phyloP scores from a whole-genome alignment of 2,329 filamentous ascomycete genomes.

The Cladosporium sp. region DNA sequence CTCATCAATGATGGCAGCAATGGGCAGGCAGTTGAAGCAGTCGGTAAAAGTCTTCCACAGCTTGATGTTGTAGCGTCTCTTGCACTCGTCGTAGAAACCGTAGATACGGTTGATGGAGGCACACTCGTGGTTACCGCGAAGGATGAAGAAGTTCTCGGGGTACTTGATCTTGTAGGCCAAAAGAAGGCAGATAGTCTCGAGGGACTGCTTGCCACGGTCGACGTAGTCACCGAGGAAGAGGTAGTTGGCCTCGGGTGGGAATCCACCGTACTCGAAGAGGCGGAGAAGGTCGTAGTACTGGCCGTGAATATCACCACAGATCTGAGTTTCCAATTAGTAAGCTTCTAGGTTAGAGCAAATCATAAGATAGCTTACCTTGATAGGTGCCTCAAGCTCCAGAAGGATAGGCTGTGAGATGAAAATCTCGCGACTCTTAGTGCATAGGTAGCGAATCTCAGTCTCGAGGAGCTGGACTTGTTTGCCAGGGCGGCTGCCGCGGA shows the following conservation, averaged over 20 bases:
- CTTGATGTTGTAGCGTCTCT: constrained; percentile 98
- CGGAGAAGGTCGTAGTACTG: constrained; percentile 98
- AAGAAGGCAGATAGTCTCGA: constrained; percentile 95
- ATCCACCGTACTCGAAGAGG: constrained; percentile 96
- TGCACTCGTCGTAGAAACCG: constrained; percentile 99
- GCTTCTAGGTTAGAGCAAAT: not conserved
- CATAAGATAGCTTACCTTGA: constrained; percentile 71
- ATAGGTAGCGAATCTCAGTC: constrained; percentile 92
- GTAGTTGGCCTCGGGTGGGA: constrained; percentile 98
- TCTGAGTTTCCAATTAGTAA: constrained; percentile 53
- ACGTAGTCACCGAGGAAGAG: constrained; percentile 99
- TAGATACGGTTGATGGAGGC: constrained; percentile 99
- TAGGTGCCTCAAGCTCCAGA: constrained; percentile 94
- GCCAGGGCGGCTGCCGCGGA: constrained; percentile 92
- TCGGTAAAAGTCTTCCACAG: constrained; percentile 99
- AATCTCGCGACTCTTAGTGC: constrained; percentile 97
- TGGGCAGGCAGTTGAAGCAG: constrained; percentile 98
- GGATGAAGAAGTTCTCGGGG: constrained; percentile 98
- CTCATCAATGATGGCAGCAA: constrained; percentile 97
- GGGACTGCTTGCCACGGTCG: constrained; percentile 96
- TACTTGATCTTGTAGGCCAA: constrained; percentile 99
- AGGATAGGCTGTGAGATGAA: constrained; percentile 99
- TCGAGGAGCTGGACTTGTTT: constrained; percentile 98
- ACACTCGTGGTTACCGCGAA: constrained; percentile 98
- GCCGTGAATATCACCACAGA: constrained; percentile 98